A percentile compares a stretch with the other conserved stretches of the same genome.
phyloP scores from a whole-genome alignment of 306 rosid genomes.

The Arachis hypogaea region DNA sequence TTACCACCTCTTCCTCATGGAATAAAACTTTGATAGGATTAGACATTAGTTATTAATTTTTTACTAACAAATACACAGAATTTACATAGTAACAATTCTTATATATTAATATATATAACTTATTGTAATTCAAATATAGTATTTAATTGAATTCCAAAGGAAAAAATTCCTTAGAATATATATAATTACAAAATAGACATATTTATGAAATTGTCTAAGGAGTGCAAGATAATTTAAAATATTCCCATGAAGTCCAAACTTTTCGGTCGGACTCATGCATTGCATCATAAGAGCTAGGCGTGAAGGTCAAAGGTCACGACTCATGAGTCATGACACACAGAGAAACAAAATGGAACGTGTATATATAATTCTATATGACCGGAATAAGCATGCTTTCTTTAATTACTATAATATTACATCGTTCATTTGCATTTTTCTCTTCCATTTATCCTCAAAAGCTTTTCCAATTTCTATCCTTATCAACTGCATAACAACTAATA shows the following conservation, averaged over 20 bases:
- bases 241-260: neutral
- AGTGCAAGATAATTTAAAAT: neutral
- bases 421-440: neutral
- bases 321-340: neutral
- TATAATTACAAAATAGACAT: no score
- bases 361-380: neutral
- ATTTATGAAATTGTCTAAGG: no score
- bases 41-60: no score
- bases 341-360: neutral
- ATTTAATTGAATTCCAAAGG: no score
- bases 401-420: neutral
- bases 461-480: neutral
- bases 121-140: no score
- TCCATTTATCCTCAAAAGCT: no score
- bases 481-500: neutral
- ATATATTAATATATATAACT: no score
- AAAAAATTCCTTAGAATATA: no score
- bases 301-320: neutral
- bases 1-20: no score
- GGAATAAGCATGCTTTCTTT: neutral
- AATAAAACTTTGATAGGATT: no score
- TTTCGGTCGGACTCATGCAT: neutral
- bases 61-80: no score
- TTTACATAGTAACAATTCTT: no score
- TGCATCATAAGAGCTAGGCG: neutral